phyloP scores from a whole-genome alignment of 371 early-diverging fungal species.

The Racocetra persica region DNA sequence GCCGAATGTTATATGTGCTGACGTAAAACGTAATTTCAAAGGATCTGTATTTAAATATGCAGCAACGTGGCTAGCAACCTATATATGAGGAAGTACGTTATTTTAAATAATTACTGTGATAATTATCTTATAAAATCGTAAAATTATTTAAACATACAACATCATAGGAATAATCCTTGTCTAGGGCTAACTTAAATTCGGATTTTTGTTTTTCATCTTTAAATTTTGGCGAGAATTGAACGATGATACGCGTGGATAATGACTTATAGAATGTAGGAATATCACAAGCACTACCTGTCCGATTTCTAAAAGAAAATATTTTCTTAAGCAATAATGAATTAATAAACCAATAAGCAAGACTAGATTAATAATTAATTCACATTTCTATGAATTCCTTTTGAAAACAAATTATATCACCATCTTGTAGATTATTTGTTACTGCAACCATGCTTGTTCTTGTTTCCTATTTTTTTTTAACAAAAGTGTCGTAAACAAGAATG shows the following conservation, averaged over 20 bases:
- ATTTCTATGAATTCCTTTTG: slow-evolving; percentile 48
- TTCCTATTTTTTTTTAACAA: no score
- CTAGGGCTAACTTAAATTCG: slow-evolving; percentile 61
- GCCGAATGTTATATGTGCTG: slow-evolving; percentile 47
- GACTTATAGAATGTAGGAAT: slow-evolving; percentile 79
- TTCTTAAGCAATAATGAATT: no score
- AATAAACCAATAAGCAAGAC: no score
- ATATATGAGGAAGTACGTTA: no score
- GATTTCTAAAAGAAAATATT: no score
- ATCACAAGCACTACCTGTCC: slow-evolving; percentile 49
- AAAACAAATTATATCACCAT: no score
- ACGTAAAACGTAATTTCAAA: slow-evolving; percentile 69
- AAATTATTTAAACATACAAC: slow-evolving; percentile 45
- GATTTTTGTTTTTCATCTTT: slow-evolving; percentile 45
- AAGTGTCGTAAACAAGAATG: no score
- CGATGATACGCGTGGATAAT: slow-evolving; percentile 68
- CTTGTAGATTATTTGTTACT: no score
- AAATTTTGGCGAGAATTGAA: slow-evolving; percentile 73
- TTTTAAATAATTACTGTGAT: no score
- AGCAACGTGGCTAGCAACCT: slow-evolving; percentile 61
- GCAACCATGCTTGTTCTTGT: no score
- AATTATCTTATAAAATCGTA: no score
- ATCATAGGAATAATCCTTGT: slow-evolving; percentile 74
- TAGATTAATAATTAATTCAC: no score
- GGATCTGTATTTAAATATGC: slow-evolving; percentile 67